Evolutionary conservation across 441 rosid genomes (phyloP).

Genomic region (Populus hybrid): DNA sequence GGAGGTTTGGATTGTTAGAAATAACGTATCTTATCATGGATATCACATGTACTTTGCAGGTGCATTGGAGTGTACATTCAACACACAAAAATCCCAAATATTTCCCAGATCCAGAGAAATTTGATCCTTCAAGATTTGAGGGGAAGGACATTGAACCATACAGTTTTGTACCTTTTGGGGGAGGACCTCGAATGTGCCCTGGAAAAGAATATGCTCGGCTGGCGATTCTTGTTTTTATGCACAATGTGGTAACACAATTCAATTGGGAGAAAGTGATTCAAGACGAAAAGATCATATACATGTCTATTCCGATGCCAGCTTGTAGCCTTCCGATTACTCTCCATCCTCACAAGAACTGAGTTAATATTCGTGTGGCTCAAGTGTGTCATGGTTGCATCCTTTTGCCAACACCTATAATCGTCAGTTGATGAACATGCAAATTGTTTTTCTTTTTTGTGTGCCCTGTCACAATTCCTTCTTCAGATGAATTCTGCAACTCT

Average conservation of each 20-base stretch:
- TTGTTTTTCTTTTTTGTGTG: no score
- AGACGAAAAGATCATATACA: slow-evolving; percentile 21
- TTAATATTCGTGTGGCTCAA: neutral
- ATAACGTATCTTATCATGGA: neutral
- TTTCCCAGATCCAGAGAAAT: no score
- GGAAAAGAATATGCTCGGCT: slow-evolving; percentile 42
- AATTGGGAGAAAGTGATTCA: slow-evolving; percentile 28
- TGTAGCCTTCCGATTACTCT: neutral
- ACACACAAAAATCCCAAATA: no score
- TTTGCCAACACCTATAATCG: no score
- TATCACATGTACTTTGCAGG: slow-evolving; percentile 7
- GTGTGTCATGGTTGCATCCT: no score
- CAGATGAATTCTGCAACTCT: no score
- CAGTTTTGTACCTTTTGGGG: no score
- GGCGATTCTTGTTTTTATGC: slow-evolving; percentile 35
- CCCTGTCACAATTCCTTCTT: no score
- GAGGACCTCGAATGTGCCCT: slow-evolving; percentile 10
- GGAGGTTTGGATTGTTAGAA: neutral
- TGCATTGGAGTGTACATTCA: no score
- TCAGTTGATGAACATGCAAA: no score
- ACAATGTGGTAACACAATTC: slow-evolving; percentile 36
- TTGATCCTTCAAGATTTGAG: no score
- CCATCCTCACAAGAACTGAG: neutral
- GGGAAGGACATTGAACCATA: no score
- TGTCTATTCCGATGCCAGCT: neutral